Base-by-base conservation (phyloP, 805 yeast species). In the Cyberlindnera galapagoensis region DNA sequence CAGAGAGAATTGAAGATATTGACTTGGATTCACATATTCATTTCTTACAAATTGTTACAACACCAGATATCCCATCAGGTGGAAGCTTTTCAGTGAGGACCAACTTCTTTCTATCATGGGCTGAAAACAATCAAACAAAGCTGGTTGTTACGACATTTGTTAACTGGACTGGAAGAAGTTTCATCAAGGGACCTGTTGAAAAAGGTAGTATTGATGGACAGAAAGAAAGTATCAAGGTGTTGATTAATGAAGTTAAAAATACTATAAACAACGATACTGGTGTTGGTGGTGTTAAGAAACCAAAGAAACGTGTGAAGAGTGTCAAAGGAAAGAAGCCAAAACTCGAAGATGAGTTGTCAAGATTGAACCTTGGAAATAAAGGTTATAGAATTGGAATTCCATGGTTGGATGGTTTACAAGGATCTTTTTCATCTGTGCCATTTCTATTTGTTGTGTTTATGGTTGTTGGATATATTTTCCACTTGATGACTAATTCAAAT, bases 11-110 rank as follows among this genome's bases (percentile, higher is more conserved):
- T 16, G 72, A 75, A 31, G 59, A 65, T 31, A 63, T 68, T 49
- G 80, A 83, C 47, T 63, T 68, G 38, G 63, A 73, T 11, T 65
- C 68, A 12, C 69, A 67, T 42, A 69, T 85, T 13, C 69, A 74
- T 36, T 75, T 88, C 1, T 56, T 73, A 3, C 74, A 79, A 27
- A 60, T 70, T 2, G 74, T 90, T 0, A 59, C 59, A 18, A 86
- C 97, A 0, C 99, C 98, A 0, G 94, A 87, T 53, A 97, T 92
- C 7, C 98, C 99, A 1, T 81, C 88, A 47, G 94, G 94, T 9
- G 68, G 66, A 39, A 67, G 77, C 1, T 83, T 83, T 46, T 65
- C 69, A 24, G 82, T 81, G 2, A 63, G 67, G 26, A 76, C 88
- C 2, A 65, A 69, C 23, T 63, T 75, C 15, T 73, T 64, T 48